Evolutionary conservation across 1,284 basidiomycete species (phyloP).

Genomic region (Malassezia psittaci): DNA sequence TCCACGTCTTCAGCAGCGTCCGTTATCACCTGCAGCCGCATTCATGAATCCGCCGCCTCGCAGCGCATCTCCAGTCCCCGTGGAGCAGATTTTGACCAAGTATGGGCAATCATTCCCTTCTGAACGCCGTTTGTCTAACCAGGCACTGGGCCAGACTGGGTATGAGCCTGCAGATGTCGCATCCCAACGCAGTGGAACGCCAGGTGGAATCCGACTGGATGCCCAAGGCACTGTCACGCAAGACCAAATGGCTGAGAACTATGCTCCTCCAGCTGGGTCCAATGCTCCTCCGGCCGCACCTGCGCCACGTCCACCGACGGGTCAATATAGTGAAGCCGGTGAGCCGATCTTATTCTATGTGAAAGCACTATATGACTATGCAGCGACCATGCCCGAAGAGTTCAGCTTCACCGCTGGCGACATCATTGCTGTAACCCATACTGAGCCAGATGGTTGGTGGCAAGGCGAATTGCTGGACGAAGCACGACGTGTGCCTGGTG

Average conservation of each 20-base stretch:
- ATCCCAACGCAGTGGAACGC: constrained; percentile 41
- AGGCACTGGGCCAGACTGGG: background rate
- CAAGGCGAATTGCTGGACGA: constrained; percentile 72
- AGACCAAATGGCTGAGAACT: constrained; percentile 64
- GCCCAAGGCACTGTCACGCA: constrained; percentile 65
- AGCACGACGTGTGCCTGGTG: constrained; percentile 62
- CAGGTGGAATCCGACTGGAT: constrained; percentile 66
- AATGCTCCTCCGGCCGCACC: constrained; percentile 18
- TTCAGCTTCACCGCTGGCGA: constrained; percentile 77
- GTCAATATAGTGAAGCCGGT: constrained; percentile 66
- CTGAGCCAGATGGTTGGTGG: constrained; percentile 92
- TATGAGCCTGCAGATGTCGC: background rate
- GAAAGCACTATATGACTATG: constrained; percentile 76
- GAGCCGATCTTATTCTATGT: constrained; percentile 67
- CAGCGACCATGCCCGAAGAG: constrained; percentile 73
- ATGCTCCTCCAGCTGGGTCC: constrained; percentile 25
- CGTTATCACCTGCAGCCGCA: constrained; percentile 59
- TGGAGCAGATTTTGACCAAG: constrained; percentile 63
- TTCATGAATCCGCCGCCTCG: constrained; percentile 63
- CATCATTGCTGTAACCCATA: constrained; percentile 80
- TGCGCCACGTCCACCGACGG: constrained; percentile 52
- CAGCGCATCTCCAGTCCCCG: constrained; percentile 53
- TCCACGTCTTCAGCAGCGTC: constrained; percentile 48
- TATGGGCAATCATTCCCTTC: constrained; percentile 81
- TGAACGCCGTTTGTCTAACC: constrained; percentile 52